These are phyloP conservation scores for Heritiera fomes DNA, from an alignment of 345 rosid species.

Conservation along the genomic window DNA sequence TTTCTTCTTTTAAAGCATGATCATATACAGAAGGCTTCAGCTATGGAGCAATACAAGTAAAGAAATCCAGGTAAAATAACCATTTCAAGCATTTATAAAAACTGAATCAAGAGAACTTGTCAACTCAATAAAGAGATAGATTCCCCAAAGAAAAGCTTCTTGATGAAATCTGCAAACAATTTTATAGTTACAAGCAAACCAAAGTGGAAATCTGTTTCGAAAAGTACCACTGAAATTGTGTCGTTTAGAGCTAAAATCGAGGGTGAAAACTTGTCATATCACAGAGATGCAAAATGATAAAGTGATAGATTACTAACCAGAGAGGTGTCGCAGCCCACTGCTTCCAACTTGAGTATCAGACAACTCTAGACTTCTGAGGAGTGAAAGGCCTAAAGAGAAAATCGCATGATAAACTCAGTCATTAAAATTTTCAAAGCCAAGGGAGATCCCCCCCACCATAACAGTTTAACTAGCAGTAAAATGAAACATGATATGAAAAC, in stretches of 20 bases:
- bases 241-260: background rate
- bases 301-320: constrained; percentile 36
- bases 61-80: background rate
- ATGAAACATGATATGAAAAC: constrained; percentile 14
- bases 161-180: background rate
- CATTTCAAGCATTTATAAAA: background rate
- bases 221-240: background rate
- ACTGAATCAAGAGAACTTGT: background rate
- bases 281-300: constrained; percentile 13
- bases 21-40: background rate
- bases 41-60: background rate
- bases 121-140: background rate
- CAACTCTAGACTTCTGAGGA: constrained; percentile 50
- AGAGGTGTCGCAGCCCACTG: constrained; percentile 45
- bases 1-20: background rate
- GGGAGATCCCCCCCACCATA: background rate
- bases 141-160: background rate
- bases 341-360: constrained; percentile 59
- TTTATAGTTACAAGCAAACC: background rate
- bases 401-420: background rate
- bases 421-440: constrained; percentile 2
- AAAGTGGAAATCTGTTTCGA: background rate
- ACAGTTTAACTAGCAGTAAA: background rate
- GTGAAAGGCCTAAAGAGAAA: constrained; percentile 40
- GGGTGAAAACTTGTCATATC: background rate